Evolutionary conservation across 2,329 filamentous ascomycete genomes (phyloP).

Genomic region (Apiospora sp.): DNA sequence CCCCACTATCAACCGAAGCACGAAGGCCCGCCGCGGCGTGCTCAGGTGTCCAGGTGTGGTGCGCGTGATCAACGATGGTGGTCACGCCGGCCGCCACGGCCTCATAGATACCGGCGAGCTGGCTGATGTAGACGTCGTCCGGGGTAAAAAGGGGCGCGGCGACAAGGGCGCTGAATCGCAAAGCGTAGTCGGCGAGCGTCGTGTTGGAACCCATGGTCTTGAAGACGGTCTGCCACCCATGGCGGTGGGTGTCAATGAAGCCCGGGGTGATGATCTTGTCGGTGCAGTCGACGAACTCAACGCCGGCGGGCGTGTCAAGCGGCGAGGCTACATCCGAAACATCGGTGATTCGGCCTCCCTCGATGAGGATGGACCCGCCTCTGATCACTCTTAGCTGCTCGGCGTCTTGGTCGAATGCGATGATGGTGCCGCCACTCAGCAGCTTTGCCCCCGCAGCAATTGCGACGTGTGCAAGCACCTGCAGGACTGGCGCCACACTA

Average conservation of each 20-base stretch:
- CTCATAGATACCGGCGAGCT: constrained; percentile 57
- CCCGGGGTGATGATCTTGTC: constrained; percentile 62
- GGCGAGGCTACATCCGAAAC: constrained; percentile 37
- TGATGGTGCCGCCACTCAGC: constrained; percentile 36
- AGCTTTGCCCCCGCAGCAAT: not conserved
- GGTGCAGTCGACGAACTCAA: constrained; percentile 53
- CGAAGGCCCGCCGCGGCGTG: constrained; percentile 52
- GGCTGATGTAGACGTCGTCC: constrained; percentile 55
- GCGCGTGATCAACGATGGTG: constrained; percentile 60
- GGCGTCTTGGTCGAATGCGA: constrained; percentile 37
- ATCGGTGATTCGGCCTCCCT: constrained; percentile 43
- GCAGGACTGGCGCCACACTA: no score
- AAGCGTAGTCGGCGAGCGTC: constrained; percentile 56
- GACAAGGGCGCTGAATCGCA: constrained; percentile 47
- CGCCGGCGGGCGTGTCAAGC: constrained; percentile 31
- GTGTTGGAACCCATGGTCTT: constrained; percentile 62
- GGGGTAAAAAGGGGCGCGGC: constrained; percentile 44
- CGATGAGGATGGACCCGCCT: constrained; percentile 44
- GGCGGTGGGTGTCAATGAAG: constrained; percentile 64
- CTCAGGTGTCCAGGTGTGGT: constrained; percentile 52
- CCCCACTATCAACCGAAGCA: constrained; percentile 56
- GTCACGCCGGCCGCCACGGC: constrained; percentile 61
- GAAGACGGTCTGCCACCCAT: constrained; percentile 63
- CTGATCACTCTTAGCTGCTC: constrained; percentile 38
- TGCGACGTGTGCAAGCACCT: not conserved